A percentile compares a stretch with the other conserved stretches of the same genome.
Evolutionary conservation across 345 rosid species (phyloP).

Genomic region (Laguncularia racemosa): DNA sequence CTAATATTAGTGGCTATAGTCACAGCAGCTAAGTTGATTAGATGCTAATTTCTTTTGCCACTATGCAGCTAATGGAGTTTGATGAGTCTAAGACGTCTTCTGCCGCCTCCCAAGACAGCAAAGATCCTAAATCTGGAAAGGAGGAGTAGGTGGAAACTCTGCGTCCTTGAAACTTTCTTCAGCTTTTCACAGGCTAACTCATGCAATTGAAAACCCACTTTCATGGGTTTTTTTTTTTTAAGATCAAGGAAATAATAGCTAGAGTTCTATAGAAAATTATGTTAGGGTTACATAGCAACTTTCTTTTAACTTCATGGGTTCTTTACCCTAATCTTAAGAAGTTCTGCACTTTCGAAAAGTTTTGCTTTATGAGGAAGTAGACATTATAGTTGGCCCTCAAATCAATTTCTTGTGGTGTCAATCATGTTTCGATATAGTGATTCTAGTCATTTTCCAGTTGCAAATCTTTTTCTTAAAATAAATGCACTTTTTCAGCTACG

Average conservation of each 20-base stretch:
- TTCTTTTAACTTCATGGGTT: background rate
- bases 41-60: background rate
- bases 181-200: slow-evolving; percentile 21
- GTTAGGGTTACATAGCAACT: background rate
- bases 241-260: slow-evolving; percentile 21
- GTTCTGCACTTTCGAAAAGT: too few species aligned
- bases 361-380: too few species aligned
- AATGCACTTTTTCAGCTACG: too few species aligned
- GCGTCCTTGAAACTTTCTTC: background rate
- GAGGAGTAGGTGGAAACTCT: slow-evolving; percentile 15
- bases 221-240: slow-evolving; percentile 38
- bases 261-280: background rate
- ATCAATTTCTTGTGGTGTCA: too few species aligned
- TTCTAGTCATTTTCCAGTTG: too few species aligned
- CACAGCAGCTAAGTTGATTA: background rate
- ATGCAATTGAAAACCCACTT: slow-evolving; percentile 20
- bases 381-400: too few species aligned
- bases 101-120: slow-evolving; percentile 18
- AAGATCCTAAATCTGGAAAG: slow-evolving; percentile 29
- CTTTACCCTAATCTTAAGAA: too few species aligned
- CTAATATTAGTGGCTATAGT: background rate
- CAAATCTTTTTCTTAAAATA: too few species aligned
- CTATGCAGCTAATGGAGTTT: slow-evolving; percentile 77
- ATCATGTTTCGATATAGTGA: too few species aligned
- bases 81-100: slow-evolving; percentile 51